Evolutionary conservation across 2,329 filamentous ascomycete genomes (phyloP), one percentile per base, ranked within the genome.

Genomic region (Zopfia rhizophila): DNA sequence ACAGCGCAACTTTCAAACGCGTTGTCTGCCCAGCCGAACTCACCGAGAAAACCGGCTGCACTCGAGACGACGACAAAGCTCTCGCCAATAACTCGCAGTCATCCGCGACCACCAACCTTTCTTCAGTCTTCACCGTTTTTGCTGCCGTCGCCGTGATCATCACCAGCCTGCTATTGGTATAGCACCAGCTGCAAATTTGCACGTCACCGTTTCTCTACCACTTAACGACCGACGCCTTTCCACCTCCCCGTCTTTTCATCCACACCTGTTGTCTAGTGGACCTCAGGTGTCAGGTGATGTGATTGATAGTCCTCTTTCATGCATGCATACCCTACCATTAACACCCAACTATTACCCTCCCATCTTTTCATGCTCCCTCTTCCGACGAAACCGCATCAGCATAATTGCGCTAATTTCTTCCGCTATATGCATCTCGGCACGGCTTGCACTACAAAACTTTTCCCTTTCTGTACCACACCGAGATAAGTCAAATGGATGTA

Each of bases 1-100:
- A 61, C 59, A 72, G 68, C 45, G 66, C 61, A 35, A 68, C 60
- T 25, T 72, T 69, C 63, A 64, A 64, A 58, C 68, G 68, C 18
- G 66, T 72, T 3, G 48, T 60, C 25, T 72, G 68, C 38, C 68
- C 68, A 28, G 46, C 48, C 18, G 66, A 65, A 18, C 58, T 72
- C 43, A 69, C 67, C n/a, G 48, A 60, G 21, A 66, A 55, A 51
- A 70, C 68, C 24, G 56, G 57, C 28, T 72, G 68, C 53, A 49
- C 54, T 6, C 68, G 68, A 27, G 59, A 56, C 35, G 68, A 72
- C 53, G 68, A 72, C 19, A 53, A 53, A 39, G 48, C 49, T 7
- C 42, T 69, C 19, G 48, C 55, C 28, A 49, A 44, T 16, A 50
- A 22, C 12, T 18, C 51, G 16, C 21, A 24, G n/a, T 51, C 56